Evolutionary conservation across 2,329 filamentous ascomycete species (phyloP).

Genomic region (Talaromyces verruculosus): DNA sequence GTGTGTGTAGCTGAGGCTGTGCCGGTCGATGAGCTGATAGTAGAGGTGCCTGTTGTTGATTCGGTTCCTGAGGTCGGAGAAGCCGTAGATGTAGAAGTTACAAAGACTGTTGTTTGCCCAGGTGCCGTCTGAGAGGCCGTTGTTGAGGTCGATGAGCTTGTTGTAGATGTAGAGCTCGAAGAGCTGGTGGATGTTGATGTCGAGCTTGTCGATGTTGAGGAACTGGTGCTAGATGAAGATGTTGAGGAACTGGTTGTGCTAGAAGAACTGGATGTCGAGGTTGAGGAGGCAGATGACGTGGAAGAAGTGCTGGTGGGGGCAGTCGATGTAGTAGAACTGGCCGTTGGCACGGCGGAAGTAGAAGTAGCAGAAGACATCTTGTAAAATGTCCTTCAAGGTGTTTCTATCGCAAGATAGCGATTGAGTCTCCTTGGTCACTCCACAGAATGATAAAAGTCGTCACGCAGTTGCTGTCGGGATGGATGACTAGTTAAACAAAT

Average conservation of each 20-base stretch:
- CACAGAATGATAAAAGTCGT: not conserved
- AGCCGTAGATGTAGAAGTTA: slow-evolving; percentile 22
- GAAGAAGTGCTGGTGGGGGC: slow-evolving; percentile 16
- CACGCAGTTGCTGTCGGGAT: not conserved
- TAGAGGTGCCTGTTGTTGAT: not conserved
- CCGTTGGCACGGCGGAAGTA: slow-evolving; percentile 14
- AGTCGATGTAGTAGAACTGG: slow-evolving; percentile 7
- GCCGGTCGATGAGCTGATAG: slow-evolving; percentile 13
- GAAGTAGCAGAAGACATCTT: slow-evolving; percentile 16
- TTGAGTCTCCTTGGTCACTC: not conserved
- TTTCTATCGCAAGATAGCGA: not conserved
- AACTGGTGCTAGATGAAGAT: slow-evolving; percentile 22
- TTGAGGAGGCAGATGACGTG: slow-evolving; percentile 20
- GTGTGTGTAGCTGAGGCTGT: slow-evolving; percentile 21
- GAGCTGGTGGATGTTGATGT: slow-evolving; percentile 13
- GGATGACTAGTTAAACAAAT: not conserved
- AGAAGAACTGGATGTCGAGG: slow-evolving; percentile 14
- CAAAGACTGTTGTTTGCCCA: slow-evolving; percentile 1
- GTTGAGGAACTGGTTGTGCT: slow-evolving; percentile 21
- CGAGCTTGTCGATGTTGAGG: slow-evolving; percentile 18
- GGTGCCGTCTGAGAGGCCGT: slow-evolving; percentile 5
- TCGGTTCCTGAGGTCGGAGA: not conserved
- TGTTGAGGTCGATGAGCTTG: slow-evolving; percentile 4
- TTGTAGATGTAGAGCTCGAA: slow-evolving; percentile 12
- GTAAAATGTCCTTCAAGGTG: not conserved